These are phyloP conservation scores for Emergomyces orientalis DNA, from an alignment of 2,329 filamentous ascomycete species.

Conservation along the genomic window DNA sequence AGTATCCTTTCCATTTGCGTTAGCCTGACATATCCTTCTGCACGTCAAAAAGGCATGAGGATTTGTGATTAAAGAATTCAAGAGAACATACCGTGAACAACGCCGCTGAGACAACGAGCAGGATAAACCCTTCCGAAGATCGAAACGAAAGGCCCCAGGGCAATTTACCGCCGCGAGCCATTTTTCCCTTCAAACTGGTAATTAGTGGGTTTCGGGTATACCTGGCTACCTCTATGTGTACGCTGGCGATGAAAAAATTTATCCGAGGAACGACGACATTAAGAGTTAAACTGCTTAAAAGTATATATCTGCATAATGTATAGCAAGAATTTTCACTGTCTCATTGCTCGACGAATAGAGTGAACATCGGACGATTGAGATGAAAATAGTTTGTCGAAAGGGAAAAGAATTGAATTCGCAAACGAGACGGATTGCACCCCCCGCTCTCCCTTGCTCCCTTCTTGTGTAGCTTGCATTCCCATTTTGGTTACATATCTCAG, in stretches of 20 bases:
- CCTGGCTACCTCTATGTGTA: neutral
- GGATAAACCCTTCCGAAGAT: conserved; percentile 4
- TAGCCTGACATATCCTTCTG: neutral
- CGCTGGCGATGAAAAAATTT: neutral
- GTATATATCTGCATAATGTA: neutral
- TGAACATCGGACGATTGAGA: neutral
- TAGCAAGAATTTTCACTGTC: neutral
- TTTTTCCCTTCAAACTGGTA: neutral
- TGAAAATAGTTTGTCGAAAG: neutral
- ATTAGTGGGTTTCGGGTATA: neutral
- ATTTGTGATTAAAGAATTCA: no score
- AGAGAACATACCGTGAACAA: conserved; percentile 2
- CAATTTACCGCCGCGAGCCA: neutral
- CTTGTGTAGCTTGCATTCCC: neutral
- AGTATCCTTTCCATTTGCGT: neutral
- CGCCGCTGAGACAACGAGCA: conserved; percentile 1
- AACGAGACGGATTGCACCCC: neutral
- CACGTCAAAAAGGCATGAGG: neutral
- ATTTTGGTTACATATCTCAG: neutral
- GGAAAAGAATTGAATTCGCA: neutral
- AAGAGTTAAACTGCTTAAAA: neutral
- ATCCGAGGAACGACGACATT: neutral
- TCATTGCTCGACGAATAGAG: neutral
- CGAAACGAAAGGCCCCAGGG: conserved; percentile 6
- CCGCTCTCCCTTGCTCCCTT: neutral